Percentiles rank a stretch among this genome's conserved stretches.
Conservation (phyloP, 257 asterid genomes). For the Ballota nigra region DNA sequence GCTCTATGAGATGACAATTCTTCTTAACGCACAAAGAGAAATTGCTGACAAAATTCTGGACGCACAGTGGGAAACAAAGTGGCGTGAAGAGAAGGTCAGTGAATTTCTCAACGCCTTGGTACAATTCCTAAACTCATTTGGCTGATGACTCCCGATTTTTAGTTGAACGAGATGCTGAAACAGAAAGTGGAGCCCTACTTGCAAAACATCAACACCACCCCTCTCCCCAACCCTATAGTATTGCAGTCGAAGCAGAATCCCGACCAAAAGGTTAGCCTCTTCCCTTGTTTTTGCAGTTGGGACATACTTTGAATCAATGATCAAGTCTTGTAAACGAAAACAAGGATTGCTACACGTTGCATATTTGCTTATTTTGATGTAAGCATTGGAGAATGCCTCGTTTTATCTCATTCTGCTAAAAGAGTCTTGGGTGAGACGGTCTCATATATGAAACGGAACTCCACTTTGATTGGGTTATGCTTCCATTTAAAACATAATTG, state of each 20-base stretch:
- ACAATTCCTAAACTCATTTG: not conserved
- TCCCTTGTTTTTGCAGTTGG: not conserved
- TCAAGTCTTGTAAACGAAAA: too few relatives aligned
- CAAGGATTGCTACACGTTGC: too few relatives aligned
- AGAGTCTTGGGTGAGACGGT: too few relatives aligned
- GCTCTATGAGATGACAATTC: slow-evolving; percentile 83
- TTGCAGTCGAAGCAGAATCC: slow-evolving; percentile 42
- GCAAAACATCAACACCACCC: slow-evolving; percentile 49
- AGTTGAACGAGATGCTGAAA: slow-evolving; percentile 86
- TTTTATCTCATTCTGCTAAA: too few relatives aligned
- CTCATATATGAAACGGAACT: too few relatives aligned
- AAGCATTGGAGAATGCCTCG: too few relatives aligned
- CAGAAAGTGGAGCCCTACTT: slow-evolving; percentile 78
- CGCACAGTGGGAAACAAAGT: slow-evolving; percentile 84
- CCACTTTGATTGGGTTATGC: too few relatives aligned
- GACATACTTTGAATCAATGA: too few relatives aligned
- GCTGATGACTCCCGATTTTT: slow-evolving; percentile 27
- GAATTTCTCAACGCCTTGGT: not conserved
- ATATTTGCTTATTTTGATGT: too few relatives aligned
- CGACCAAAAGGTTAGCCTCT: slow-evolving; percentile 51
- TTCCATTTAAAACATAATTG: too few relatives aligned
- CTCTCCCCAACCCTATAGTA: slow-evolving; percentile 70
- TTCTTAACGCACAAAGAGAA: slow-evolving; percentile 90
- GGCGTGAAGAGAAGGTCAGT: slow-evolving; percentile 91
- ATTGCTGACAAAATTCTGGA: slow-evolving; percentile 77